phyloP scores from a whole-genome alignment of 306 rosid species.

The Begonia fuchsioides region DNA sequence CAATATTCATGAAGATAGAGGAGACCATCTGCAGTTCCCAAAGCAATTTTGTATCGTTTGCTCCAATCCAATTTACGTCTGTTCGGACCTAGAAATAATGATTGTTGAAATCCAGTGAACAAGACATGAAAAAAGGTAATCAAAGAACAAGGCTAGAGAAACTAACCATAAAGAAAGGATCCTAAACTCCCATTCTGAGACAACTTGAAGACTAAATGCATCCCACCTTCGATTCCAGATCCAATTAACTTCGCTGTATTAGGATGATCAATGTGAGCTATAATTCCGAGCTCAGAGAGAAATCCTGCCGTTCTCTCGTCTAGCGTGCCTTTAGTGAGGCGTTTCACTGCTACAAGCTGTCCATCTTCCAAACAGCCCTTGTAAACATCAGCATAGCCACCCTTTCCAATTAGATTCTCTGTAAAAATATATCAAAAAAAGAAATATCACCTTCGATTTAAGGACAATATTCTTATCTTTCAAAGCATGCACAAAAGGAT shows the following conservation, averaged over 20 bases:
- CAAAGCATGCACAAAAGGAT: no score
- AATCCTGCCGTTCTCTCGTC: conserved; percentile 50
- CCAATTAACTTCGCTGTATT: conserved; percentile 68
- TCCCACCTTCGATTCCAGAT: conserved; percentile 51
- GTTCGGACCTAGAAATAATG: conserved; percentile 25
- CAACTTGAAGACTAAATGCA: conserved; percentile 57
- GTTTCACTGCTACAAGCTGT: conserved; percentile 55
- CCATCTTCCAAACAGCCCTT: conserved; percentile 54
- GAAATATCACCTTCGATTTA: background rate
- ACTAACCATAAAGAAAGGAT: conserved; percentile 61
- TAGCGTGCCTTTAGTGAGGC: conserved; percentile 33
- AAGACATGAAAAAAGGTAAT: background rate
- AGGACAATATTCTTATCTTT: no score
- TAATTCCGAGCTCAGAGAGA: conserved; percentile 58
- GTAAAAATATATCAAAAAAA: conserved; percentile 1
- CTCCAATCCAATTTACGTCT: conserved; percentile 42
- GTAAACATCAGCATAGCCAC: conserved; percentile 68
- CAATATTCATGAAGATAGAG: conserved; percentile 69
- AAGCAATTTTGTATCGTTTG: conserved; percentile 44
- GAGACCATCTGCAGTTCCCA: conserved; percentile 67
- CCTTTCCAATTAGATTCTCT: conserved; percentile 60
- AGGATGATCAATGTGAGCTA: conserved; percentile 64
- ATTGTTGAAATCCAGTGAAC: no score
- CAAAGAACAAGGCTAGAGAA: background rate
- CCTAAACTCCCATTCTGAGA: conserved; percentile 66